These are phyloP conservation scores for Crithidia fasciculata DNA, from an alignment of 208 protist species.

Conservation along the genomic window DNA sequence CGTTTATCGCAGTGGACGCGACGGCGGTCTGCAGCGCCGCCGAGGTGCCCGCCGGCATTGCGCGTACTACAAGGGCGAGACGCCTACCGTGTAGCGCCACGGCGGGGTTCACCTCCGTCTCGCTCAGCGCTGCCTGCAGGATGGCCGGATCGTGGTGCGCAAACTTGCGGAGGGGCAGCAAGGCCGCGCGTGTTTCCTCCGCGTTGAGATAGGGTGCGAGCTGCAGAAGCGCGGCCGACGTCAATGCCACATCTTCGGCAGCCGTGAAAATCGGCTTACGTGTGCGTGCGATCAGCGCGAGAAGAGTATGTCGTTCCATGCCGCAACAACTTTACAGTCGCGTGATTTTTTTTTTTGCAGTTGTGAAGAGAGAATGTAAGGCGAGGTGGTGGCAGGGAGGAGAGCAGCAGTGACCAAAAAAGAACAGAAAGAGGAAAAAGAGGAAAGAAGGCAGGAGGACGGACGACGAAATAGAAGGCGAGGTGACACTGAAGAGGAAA, in stretches of 20 bases:
- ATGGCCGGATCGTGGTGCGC: conserved; percentile 18
- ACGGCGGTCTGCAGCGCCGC: conserved; percentile 18
- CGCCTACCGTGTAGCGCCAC: conserved; percentile 12
- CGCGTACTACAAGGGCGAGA: conserved; percentile 14
- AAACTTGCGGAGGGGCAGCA: conserved; percentile 27
- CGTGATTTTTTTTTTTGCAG: background rate
- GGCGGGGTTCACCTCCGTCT: conserved; percentile 7
- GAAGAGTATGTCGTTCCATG: conserved; percentile 6
- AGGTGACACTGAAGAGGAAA: too few species aligned
- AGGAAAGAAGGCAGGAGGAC: background rate
- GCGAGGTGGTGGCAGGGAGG: background rate
- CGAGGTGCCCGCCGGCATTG: conserved; percentile 12
- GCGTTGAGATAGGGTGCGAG: conserved; percentile 42
- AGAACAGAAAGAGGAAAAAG: background rate
- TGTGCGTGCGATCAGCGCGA: conserved; percentile 23
- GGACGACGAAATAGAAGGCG: background rate
- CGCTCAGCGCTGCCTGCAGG: conserved; percentile 20
- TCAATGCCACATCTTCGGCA: conserved; percentile 44
- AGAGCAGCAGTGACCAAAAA: background rate
- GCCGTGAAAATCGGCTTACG: conserved; percentile 41
- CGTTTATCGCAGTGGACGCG: background rate
- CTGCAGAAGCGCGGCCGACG: conserved; percentile 46
- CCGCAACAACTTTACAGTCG: too few species aligned
- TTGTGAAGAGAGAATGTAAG: background rate
- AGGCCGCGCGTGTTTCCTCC: conserved; percentile 17